These are phyloP conservation scores for Trifolium dubium DNA, from an alignment of 306 rosid species.

Conservation along the genomic window DNA sequence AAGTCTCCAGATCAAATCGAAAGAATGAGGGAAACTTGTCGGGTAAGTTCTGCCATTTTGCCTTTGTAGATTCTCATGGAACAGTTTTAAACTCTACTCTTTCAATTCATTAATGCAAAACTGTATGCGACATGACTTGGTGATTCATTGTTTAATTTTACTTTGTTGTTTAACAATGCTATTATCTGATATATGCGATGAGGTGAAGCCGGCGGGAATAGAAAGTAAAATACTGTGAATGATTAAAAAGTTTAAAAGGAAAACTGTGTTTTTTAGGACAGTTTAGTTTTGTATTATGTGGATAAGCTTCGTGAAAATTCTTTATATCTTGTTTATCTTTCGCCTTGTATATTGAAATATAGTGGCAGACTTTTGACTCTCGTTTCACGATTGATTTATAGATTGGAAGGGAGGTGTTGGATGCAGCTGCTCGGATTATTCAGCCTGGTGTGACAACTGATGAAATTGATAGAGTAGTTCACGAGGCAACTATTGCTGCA, in stretches of 20 bases:
- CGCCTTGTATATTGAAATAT: not conserved
- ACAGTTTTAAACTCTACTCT: not conserved
- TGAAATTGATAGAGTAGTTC: slow-evolving; percentile 92
- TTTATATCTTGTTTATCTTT: slow-evolving; percentile 14
- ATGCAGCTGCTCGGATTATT: slow-evolving; percentile 86
- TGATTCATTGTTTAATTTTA: not conserved
- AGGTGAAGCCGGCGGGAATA: not conserved
- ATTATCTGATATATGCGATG: not conserved
- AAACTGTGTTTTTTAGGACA: not conserved
- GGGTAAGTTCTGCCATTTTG: slow-evolving; percentile 52
- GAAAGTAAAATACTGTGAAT: not conserved
- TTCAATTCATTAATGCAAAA: not conserved
- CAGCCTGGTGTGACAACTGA: slow-evolving; percentile 93
- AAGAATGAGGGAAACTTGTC: slow-evolving; percentile 86
- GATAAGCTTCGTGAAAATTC: slow-evolving; percentile 7
- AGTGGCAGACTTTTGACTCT: not conserved
- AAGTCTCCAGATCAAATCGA: slow-evolving; percentile 73
- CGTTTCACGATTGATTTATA: slow-evolving; percentile 28
- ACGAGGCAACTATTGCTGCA: slow-evolving; percentile 87
- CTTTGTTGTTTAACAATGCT: not conserved
- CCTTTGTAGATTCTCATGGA: slow-evolving; percentile 13
- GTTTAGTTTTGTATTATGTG: slow-evolving; percentile 5
- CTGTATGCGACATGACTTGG: not conserved
- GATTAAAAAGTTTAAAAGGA: not conserved
- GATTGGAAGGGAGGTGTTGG: slow-evolving; percentile 91